Conservation (phyloP, 495 filamentous ascomycete genomes). For the Alectoria sarmentosa region DNA sequence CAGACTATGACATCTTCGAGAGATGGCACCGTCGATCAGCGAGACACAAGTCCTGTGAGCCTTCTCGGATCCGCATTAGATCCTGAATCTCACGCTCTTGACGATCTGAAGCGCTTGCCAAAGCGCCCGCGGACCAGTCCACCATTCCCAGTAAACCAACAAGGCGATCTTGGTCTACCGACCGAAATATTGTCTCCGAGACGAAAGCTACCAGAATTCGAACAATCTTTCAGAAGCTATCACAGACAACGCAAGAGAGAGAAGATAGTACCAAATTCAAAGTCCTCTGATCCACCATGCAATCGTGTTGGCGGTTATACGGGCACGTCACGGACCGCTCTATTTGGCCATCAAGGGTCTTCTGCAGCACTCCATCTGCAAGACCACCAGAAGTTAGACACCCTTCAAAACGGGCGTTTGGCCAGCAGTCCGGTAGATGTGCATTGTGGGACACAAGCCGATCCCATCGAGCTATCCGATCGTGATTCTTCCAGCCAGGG, state of each 20-base stretch:
- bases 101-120: neutral
- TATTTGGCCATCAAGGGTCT: neutral
- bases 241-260: neutral
- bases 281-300: neutral
- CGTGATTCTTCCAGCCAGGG: neutral
- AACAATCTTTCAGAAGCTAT: neutral
- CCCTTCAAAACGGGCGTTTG: neutral
- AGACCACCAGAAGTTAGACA: neutral
- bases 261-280: neutral
- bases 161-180: neutral
- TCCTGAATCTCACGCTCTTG: neutral
- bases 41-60: neutral
- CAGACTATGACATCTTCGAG: neutral
- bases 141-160: neutral
- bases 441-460: conserved; percentile 2
- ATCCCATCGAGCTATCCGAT: conserved; percentile 17
- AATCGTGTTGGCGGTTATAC: neutral
- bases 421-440: neutral
- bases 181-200: neutral
- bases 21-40: neutral
- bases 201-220: neutral
- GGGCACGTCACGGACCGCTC: neutral
- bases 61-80: neutral
- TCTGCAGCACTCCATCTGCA: neutral
- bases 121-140: conserved; percentile 7